A percentile compares a stretch with the other conserved stretches of the same genome.
Evolutionary conservation across 768 basidiomycete species (phyloP).

Genomic region (Goffeauzyma gilvescens): DNA sequence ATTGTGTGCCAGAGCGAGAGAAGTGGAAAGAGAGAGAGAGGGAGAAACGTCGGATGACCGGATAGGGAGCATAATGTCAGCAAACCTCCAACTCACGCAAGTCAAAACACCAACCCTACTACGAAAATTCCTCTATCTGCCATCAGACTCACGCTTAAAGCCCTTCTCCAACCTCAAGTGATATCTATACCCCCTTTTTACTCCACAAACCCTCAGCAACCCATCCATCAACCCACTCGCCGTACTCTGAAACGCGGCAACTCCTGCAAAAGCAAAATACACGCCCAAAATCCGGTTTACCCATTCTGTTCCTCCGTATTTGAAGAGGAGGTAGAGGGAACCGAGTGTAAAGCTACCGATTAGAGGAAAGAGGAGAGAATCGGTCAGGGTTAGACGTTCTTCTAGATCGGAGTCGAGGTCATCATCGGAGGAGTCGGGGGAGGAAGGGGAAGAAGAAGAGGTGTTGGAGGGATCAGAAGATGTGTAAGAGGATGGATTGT

Average conservation of each 20-base stretch:
- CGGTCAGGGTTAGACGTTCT: conserved; percentile 35
- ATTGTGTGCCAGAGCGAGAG: not conserved
- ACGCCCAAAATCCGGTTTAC: conserved; percentile 54
- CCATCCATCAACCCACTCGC: conserved; percentile 4
- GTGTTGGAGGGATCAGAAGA: no score
- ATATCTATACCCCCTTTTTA: conserved; percentile 13
- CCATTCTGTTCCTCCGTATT: conserved; percentile 58
- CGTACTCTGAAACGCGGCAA: not conserved
- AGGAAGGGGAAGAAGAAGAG: no score
- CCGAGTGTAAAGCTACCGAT: conserved; percentile 49
- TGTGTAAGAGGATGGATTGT: no score
- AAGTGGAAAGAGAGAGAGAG: no score
- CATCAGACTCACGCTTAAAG: conserved; percentile 20
- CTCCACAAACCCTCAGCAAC: not conserved
- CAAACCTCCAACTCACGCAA: no score
- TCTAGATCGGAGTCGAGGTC: conserved; percentile 43
- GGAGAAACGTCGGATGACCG: conserved; percentile 29
- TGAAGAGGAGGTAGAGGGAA: conserved; percentile 50
- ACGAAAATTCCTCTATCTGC: no score
- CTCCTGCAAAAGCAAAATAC: conserved; percentile 19
- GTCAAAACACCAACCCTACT: no score
- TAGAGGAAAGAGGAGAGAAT: conserved; percentile 31
- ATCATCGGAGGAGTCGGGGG: conserved; percentile 31
- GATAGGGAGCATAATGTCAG: no score
- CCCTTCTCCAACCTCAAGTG: conserved; percentile 21